Conservation (phyloP, 352 stramenopile species). For the Phytophthora palmivora region DNA sequence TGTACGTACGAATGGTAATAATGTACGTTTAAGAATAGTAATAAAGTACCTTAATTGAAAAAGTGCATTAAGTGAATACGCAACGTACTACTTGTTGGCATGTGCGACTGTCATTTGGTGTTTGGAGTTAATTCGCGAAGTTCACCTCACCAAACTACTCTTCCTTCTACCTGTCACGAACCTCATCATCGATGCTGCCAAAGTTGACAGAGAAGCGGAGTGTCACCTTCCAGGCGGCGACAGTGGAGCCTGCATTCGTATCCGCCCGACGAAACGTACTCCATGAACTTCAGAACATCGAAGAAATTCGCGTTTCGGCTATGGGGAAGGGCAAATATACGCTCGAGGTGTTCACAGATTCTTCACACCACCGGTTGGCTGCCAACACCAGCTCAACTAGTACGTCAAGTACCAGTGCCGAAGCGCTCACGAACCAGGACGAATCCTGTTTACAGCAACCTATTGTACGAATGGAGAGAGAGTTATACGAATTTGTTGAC, state of each 20-base stretch:
- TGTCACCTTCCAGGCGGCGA: slow-evolving; percentile 11
- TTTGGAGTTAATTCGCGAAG: background rate
- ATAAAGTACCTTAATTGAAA: background rate
- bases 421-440: background rate
- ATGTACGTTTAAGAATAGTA: background rate
- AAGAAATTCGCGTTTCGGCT: slow-evolving; percentile 8
- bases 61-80: no score
- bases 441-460: background rate
- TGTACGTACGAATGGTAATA: no score
- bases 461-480: slow-evolving; percentile 5
- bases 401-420: background rate
- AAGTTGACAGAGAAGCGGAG: slow-evolving; percentile 17
- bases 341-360: slow-evolving; percentile 15
- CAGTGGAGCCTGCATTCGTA: slow-evolving; percentile 10
- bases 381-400: slow-evolving; percentile 12
- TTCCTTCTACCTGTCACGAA: background rate
- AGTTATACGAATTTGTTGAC: slow-evolving; percentile 18
- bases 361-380: slow-evolving; percentile 1
- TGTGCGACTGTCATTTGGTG: no score
- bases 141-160: no score
- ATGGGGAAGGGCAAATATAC: slow-evolving; percentile 1
- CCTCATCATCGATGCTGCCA: slow-evolving; percentile 8
- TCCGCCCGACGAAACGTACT: slow-evolving; percentile 12
- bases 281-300: slow-evolving; percentile 11
- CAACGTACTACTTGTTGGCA: no score